These are phyloP conservation scores for Fraxinus cuspidata DNA, from an alignment of 257 asterid genomes.

Conservation along the genomic window DNA sequence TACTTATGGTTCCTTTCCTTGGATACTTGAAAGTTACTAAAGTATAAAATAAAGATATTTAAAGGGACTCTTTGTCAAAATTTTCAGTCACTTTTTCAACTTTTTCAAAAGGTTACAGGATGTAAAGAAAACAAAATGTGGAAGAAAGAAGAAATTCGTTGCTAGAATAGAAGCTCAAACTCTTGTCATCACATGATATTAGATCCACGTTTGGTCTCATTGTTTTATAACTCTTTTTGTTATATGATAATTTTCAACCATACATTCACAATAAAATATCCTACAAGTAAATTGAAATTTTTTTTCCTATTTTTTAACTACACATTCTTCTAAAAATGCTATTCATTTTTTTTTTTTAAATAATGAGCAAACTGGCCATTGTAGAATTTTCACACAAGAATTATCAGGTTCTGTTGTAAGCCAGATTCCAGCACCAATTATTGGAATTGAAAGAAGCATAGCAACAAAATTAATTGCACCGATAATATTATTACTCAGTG, in stretches of 20 bases:
- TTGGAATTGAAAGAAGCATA: conserved; percentile 72
- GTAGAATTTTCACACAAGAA: conserved; percentile 70
- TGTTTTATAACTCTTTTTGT: too few relatives aligned
- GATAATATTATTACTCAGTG: conserved; percentile 66
- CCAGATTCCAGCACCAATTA: conserved; percentile 90
- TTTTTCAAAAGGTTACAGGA: conserved; percentile 36
- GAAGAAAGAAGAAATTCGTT: conserved; percentile 41
- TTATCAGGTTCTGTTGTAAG: conserved; percentile 68
- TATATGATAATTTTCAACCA: too few relatives aligned
- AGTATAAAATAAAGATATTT: conserved; percentile 21
- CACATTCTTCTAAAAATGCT: too few relatives aligned
- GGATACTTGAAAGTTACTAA: conserved; percentile 30
- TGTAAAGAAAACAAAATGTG: conserved; percentile 46
- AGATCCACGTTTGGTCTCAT: too few relatives aligned
- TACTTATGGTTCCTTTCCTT: conserved; percentile 26
- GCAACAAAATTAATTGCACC: conserved; percentile 78
- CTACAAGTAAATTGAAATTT: rapidly evolving
- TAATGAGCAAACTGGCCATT: conserved; percentile 91
- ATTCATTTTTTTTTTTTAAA: too few relatives aligned
- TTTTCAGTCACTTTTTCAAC: conserved; percentile 41
- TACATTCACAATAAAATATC: too few relatives aligned
- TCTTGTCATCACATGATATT: conserved; percentile 23
- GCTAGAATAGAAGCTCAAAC: conserved; percentile 27
- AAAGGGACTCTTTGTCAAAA: conserved; percentile 20
- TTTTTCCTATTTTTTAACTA: too few relatives aligned